Conservation (phyloP, 2,329 filamentous ascomycete species). For the Blumeria hordei region DNA sequence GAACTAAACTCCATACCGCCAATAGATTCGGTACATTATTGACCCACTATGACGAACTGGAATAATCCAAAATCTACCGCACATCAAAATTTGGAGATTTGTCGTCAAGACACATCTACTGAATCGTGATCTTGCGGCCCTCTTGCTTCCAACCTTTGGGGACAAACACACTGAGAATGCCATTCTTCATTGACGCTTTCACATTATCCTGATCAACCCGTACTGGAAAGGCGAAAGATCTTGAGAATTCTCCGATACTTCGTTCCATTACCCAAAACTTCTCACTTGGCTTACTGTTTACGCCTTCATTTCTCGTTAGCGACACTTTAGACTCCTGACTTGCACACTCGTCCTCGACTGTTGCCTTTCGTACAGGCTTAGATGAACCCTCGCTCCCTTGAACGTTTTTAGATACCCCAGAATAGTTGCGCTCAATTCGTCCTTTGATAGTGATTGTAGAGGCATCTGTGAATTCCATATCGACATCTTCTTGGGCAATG, state of each 20-base stretch:
- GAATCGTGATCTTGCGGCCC: constrained; percentile 27
- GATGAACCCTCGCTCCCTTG: not conserved
- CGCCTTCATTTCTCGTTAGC: not conserved
- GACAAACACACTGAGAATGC: constrained; percentile 36
- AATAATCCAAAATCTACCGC: no score
- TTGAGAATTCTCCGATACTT: constrained; percentile 17
- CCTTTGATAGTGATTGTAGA: not conserved
- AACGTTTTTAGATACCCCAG: not conserved
- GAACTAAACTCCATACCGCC: no score
- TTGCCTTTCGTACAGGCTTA: not conserved
- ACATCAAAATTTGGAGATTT: not conserved
- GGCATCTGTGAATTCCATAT: constrained; percentile 38
- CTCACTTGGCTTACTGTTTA: not conserved
- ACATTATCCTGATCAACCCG: constrained; percentile 40
- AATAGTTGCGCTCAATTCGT: not conserved
- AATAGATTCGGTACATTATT: no score
- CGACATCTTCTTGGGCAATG: constrained; percentile 45
- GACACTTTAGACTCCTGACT: not conserved
- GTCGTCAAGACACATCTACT: not conserved
- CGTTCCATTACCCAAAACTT: constrained; percentile 53
- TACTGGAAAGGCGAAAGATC: constrained; percentile 39
- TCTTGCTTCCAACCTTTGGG: constrained; percentile 41
- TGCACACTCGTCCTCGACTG: not conserved
- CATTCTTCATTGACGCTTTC: constrained; percentile 36
- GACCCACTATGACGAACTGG: no score